Percentiles rank a stretch among this genome's conserved stretches.
Evolutionary conservation across 2,329 filamentous ascomycete genomes (phyloP).

Genomic region (Fusarium luffae): DNA sequence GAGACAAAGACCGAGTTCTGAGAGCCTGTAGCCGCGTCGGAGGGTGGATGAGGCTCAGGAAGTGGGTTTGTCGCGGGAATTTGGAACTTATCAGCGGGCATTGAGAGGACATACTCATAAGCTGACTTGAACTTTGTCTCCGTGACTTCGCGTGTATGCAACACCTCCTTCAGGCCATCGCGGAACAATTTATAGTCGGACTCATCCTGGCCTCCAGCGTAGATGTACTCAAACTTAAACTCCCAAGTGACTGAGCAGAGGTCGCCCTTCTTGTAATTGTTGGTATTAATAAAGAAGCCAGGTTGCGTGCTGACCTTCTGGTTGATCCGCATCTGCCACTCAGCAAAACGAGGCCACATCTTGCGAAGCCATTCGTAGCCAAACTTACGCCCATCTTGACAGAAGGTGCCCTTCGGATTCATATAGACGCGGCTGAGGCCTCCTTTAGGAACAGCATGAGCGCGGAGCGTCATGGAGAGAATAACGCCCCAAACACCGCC

Average conservation of each 20-base stretch:
- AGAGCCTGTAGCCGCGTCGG: background rate
- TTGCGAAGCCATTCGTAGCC: background rate
- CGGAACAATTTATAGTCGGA: background rate
- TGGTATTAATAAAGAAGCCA: background rate
- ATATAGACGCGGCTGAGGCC: slow-evolving; percentile 4
- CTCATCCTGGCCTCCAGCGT: background rate
- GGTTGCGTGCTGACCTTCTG: slow-evolving; percentile 11
- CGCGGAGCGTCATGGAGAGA: slow-evolving; percentile 2
- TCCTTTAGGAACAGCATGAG: background rate
- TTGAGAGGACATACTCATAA: background rate
- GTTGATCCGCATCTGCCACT: slow-evolving; percentile 4
- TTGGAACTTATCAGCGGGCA: background rate
- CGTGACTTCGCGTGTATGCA: background rate
- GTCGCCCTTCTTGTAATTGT: background rate
- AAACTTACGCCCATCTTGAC: background rate
- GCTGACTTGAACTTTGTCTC: background rate
- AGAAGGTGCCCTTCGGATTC: slow-evolving; percentile 1
- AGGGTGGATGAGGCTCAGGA: background rate
- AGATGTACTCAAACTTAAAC: slow-evolving; percentile 6
- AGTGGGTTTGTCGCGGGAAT: background rate
- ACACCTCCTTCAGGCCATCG: background rate
- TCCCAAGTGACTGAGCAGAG: background rate
- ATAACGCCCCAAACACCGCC: slow-evolving; percentile 6
- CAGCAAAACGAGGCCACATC: slow-evolving; percentile 3
- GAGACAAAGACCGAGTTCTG: slow-evolving; percentile 13